Percentiles rank a stretch among this genome's conserved stretches.
Evolutionary conservation across 2,329 filamentous ascomycete genomes (phyloP).

Genomic region (Aspergillus sp.): DNA sequence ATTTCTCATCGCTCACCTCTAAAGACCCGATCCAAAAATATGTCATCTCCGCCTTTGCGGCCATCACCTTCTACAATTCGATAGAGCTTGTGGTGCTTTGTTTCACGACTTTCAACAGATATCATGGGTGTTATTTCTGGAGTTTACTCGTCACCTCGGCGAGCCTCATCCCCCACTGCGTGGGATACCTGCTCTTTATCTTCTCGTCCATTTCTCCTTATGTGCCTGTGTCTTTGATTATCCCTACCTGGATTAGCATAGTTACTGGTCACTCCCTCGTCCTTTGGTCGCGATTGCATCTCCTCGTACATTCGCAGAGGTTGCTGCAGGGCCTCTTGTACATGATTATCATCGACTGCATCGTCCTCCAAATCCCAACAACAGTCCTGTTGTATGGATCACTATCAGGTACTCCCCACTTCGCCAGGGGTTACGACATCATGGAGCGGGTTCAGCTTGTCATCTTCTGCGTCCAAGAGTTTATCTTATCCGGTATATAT

Average conservation of each 20-base stretch:
- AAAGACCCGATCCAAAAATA: conserved; percentile 3
- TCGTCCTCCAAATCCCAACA: conserved; percentile 43
- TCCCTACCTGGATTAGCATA: conserved; percentile 44
- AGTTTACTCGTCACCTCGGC: conserved; percentile 40
- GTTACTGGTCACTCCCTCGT: conserved; percentile 49
- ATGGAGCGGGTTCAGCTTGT: conserved; percentile 56
- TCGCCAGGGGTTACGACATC: conserved; percentile 33
- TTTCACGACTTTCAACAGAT: conserved; percentile 46
- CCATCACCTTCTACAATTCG: conserved; percentile 48
- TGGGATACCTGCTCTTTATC: conserved; percentile 47
- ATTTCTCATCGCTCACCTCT: background rate
- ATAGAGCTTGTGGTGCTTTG: conserved; percentile 48
- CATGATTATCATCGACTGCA: conserved; percentile 45
- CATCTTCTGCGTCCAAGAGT: conserved; percentile 56
- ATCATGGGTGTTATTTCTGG: conserved; percentile 50
- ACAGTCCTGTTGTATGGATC: conserved; percentile 43
- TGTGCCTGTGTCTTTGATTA: conserved; percentile 38
- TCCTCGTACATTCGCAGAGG: conserved; percentile 37
- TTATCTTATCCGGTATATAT: conserved; percentile 52
- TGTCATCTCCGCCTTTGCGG: conserved; percentile 43
- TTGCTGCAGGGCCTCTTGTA: conserved; percentile 37
- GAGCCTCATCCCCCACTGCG: conserved; percentile 42
- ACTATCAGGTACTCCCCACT: conserved; percentile 9
- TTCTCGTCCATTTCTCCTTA: conserved; percentile 31
- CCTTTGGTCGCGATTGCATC: conserved; percentile 49